phyloP scores from a whole-genome alignment of 768 basidiomycete species.

The Phylloporus arenicola region DNA sequence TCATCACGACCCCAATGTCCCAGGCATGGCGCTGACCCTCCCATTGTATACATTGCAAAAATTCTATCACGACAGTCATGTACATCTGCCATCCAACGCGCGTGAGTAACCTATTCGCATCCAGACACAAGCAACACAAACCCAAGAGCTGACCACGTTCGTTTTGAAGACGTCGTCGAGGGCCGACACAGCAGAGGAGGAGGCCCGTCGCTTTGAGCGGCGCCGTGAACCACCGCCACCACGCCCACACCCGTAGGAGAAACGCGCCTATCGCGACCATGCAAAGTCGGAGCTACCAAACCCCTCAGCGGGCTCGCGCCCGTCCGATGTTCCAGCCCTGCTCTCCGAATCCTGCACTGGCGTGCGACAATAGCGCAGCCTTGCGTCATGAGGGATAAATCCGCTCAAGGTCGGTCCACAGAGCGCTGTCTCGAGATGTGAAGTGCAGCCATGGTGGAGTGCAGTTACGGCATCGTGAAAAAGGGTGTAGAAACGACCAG shows the following conservation, averaged over 20 bases:
- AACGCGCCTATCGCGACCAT: neutral
- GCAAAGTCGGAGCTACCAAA: conserved; percentile 2
- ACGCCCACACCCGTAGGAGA: neutral
- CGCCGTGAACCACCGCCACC: conserved; percentile 8
- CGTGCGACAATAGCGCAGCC: conserved; percentile 4
- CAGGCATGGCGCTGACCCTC: neutral
- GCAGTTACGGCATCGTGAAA: conserved; percentile 5
- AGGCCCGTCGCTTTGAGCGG: neutral
- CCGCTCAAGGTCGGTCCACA: neutral
- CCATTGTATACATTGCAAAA: conserved; percentile 10
- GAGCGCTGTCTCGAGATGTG: neutral
- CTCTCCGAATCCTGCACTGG: neutral
- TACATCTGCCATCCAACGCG: conserved; percentile 1
- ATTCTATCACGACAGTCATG: neutral
- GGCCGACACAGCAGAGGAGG: neutral
- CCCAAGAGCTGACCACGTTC: neutral
- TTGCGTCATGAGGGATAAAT: neutral
- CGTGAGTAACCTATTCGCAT: neutral
- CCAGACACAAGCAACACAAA: neutral
- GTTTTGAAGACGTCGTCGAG: neutral
- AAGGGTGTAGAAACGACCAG: conserved; percentile 12
- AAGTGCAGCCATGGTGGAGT: conserved; percentile 5
- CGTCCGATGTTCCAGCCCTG: neutral
- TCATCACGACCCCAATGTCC: neutral
- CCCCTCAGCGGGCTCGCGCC: neutral